Evolutionary conservation across 805 yeast species (phyloP).

Genomic region (Jamesozyma lodderae): DNA sequence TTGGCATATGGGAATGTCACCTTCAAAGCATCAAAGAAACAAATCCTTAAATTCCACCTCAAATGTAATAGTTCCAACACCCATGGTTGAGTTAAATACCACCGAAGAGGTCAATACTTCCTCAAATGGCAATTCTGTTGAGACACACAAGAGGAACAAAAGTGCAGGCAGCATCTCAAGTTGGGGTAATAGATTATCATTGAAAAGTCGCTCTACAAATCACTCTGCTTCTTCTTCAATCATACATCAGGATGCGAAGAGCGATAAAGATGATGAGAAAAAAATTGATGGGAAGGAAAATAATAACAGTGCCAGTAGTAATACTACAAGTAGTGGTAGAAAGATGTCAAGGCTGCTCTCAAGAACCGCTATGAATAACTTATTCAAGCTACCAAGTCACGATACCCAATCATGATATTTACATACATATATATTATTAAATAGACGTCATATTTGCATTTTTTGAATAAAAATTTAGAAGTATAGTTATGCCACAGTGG

Average conservation of each 20-base stretch:
- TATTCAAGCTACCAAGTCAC: constrained; percentile 22
- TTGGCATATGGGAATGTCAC: constrained; percentile 16
- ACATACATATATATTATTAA: background rate
- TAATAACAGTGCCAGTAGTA: constrained; percentile 15
- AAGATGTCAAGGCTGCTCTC: constrained; percentile 23
- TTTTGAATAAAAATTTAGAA: too few relatives aligned
- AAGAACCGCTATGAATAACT: constrained; percentile 21
- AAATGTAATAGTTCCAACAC: background rate
- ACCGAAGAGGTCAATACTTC: too few relatives aligned
- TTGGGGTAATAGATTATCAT: constrained; percentile 13
- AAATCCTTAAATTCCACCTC: background rate
- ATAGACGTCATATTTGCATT: background rate
- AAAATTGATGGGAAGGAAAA: constrained; percentile 21
- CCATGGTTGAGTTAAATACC: background rate
- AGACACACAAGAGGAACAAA: constrained; percentile 14
- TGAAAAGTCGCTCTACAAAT: constrained; percentile 5
- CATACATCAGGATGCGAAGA: constrained; percentile 2
- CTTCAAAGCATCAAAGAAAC: constrained; percentile 2
- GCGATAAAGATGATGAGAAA: background rate
- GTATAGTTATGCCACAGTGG: too few relatives aligned
- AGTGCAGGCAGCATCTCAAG: constrained; percentile 16
- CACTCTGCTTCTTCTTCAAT: constrained; percentile 5
- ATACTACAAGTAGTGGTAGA: constrained; percentile 9
- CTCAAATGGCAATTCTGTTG: background rate
- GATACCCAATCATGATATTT: constrained; percentile 5